Evolutionary conservation across 2,329 filamentous ascomycete species (phyloP), one percentile per base, ranked within the genome.

Genomic region (Fusarium sp.): DNA sequence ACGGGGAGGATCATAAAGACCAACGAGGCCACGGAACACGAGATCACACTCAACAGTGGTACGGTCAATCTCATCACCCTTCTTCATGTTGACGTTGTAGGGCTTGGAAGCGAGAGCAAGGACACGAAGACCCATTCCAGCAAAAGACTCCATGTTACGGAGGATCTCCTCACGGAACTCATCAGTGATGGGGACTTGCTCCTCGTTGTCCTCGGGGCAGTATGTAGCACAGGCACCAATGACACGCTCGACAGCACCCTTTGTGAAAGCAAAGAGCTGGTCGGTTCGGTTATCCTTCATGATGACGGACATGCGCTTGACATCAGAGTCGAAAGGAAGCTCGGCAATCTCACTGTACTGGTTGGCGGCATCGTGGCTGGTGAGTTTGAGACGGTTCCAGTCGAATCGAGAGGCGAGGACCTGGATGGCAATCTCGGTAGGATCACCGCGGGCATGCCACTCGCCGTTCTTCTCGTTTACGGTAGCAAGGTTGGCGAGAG

Each of bases 291-390:
- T 83, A 56, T 84, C 73, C 64, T 81, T 79, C 79, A 90, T 91
- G 59, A 92, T 86, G 44, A 92, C 90, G 1, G 90, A 92, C 91
- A 93, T 93, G 67, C 90, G 89, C 83, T 93, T 93, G 71, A 92
- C 87, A 67, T 90, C 89, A 1, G 90, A 92, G 74, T 92, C 91
- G 76, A 93, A 93, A 0, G 90, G 90, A 55, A 91, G 90, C 76
- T 93, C 91, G 3, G 88, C 87, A 46, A 91, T 80, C 70, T 90
- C 84, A 44, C 81, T 82, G 87, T 86, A 90, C 42, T 83, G 79
- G 2, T 85, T 81, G 15, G 81, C 80, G 1, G 86, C 81, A 9
- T 74, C 72, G 41, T 71, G 66, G 58, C 86, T 87, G 33, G 84
- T 81, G 73, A 88, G 85, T 18, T 81, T 80, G 20, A 85, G 82